Evolutionary conservation across 2,329 filamentous ascomycete genomes (phyloP).

Genomic region (Calonectria leucothoes): DNA sequence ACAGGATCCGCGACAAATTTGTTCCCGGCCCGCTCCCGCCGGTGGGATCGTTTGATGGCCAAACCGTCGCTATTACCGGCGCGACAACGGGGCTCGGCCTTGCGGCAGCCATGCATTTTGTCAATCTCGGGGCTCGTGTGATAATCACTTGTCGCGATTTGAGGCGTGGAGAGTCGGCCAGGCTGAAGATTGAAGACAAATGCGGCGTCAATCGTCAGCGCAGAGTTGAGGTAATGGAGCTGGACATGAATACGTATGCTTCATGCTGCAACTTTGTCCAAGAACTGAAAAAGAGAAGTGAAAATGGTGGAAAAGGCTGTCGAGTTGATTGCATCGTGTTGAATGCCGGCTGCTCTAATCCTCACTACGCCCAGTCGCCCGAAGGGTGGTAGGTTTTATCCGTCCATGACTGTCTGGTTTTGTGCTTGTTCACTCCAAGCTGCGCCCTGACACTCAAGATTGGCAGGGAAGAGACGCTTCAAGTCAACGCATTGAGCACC

Average conservation of each 20-base stretch:
- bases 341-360: not conserved
- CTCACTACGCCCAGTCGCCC: not conserved
- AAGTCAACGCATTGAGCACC: not conserved
- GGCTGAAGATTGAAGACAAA: not conserved
- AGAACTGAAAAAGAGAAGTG: not conserved
- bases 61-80: not conserved
- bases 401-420: not conserved
- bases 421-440: not conserved
- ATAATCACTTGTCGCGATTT: not conserved
- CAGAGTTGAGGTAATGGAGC: not conserved
- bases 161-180: not conserved
- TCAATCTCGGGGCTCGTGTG: not conserved
- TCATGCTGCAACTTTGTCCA: not conserved
- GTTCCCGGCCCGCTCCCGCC: not conserved
- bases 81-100: not conserved
- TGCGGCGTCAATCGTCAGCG: not conserved
- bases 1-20: not conserved
- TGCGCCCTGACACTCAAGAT: not conserved
- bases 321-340: not conserved
- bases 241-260: not conserved
- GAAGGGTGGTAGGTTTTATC: not conserved
- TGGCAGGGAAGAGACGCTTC: not conserved
- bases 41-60: not conserved
- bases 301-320: not conserved
- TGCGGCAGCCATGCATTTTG: not conserved